Base-by-base conservation (phyloP, 164 flowering plant genomes). In the Sedum album region DNA sequence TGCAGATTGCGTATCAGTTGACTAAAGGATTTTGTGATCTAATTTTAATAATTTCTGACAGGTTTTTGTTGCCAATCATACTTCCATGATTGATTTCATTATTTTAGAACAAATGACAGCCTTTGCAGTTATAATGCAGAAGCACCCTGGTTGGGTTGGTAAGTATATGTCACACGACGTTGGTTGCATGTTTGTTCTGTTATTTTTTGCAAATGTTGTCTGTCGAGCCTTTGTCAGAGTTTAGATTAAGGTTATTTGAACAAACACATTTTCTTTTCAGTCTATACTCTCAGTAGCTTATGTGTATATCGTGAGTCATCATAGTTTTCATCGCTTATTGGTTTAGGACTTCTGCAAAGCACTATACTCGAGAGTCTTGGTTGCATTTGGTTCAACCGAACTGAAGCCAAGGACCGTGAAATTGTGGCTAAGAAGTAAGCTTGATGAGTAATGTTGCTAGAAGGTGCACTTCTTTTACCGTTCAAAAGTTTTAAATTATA, bases 81-180 rank as follows among this genome's bases (percentile, higher is more conserved):
- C 99, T 35, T 94, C 97, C 68, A 94, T 91, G 97, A 94, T 94
- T 71, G 99, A 94, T 78, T 94, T 94, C 76, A 84, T 94, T 65
- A 70, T 94, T 71, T 80, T 94, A 70, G 99, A 94, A 72, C 99
- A 94, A 79, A 90, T 94, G 93, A 94, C 96, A 67, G 88, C 99
- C 72, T 94, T 94, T 83, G 95, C 97, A 75, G 99, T 91, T 14
- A 94, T 94, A 39, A 94, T 94, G 99, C 99, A 94, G 77, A 94
- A 94, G 79, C 99, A 94, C 80, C 91, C 96, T 72, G 99, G 99
- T 36, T 91, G 99, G 97, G 97, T 94, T 79, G 99, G 99, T 94
- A 79, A 83, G 98, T 75, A 20, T 35, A 3, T 35, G 38, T 3
- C 7, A 35, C 38, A 3, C 7, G 38, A 35, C 7, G 38, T 35